phyloP scores from a whole-genome alignment of 2,329 filamentous ascomycete species.

The Cryoendolithus antarcticus region DNA sequence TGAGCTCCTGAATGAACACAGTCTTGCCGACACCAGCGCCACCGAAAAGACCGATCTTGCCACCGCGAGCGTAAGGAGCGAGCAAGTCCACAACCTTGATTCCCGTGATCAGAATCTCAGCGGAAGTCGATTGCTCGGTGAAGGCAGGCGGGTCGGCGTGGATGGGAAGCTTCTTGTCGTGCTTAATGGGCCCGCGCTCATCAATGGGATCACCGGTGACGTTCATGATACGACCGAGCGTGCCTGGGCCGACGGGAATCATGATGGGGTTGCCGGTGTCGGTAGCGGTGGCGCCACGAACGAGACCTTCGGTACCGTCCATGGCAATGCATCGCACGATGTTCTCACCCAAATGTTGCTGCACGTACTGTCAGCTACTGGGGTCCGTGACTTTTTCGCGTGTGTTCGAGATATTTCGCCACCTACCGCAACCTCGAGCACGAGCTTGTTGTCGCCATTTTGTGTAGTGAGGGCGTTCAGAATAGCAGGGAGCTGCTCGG shows the following conservation, averaged over 20 bases:
- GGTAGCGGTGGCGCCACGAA: conserved; percentile 70
- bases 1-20: conserved; percentile 99
- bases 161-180: conserved; percentile 74
- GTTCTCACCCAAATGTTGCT: conserved; percentile 99
- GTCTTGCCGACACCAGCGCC: conserved; percentile 99
- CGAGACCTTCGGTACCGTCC: conserved; percentile 99
- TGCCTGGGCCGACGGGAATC: conserved; percentile 86
- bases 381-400: conserved; percentile 7
- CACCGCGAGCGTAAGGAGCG: conserved; percentile 98
- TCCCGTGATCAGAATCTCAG: conserved; percentile 95
- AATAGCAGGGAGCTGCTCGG: conserved; percentile 86
- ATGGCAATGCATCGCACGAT: conserved; percentile 99
- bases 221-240: conserved; percentile 99
- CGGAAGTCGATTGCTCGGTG: conserved; percentile 87
- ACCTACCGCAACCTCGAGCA: conserved; percentile 91
- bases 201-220: conserved; percentile 99
- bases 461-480: conserved; percentile 88
- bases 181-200: conserved; percentile 96
- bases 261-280: conserved; percentile 94
- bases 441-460: conserved; percentile 87
- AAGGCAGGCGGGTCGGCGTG: conserved; percentile 90
- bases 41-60: conserved; percentile 99
- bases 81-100: conserved; percentile 99
- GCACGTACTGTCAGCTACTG: conserved; percentile 15
- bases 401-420: conserved; percentile 9